A percentile compares a stretch with the other conserved stretches of the same genome.
Conservation (phyloP, 495 filamentous ascomycete genomes). For the Alectoria sarmentosa region DNA sequence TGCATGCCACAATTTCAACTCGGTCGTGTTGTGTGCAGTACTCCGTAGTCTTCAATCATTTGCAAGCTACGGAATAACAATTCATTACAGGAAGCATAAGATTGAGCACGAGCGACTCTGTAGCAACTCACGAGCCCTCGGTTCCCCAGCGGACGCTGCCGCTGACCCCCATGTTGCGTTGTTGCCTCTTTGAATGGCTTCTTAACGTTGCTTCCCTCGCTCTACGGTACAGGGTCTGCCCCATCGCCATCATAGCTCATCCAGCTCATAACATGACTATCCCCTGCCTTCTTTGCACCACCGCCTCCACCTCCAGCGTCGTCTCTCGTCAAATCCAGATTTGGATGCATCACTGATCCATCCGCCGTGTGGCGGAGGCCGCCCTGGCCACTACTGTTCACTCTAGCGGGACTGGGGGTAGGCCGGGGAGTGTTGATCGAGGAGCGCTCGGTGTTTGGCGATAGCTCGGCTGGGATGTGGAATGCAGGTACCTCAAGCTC, state of each 20-base stretch:
- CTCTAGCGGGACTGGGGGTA: neutral
- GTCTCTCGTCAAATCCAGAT: slow-evolving; percentile 5
- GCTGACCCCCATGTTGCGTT: neutral
- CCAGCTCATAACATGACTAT: slow-evolving; percentile 20
- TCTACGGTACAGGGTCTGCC: slow-evolving; percentile 5
- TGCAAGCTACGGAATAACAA: neutral
- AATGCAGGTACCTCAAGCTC: slow-evolving; percentile 3
- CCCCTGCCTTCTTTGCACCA: neutral
- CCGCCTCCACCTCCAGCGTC: slow-evolving; percentile 4
- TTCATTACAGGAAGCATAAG: neutral
- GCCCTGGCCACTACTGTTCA: slow-evolving; percentile 5
- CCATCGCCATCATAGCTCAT: slow-evolving; percentile 16
- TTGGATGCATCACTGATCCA: slow-evolving; percentile 7
- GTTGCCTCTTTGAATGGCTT: neutral
- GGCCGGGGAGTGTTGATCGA: slow-evolving; percentile 5
- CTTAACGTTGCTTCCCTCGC: neutral
- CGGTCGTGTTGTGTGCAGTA: neutral
- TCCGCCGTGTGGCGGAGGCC: neutral
- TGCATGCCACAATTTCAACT: neutral
- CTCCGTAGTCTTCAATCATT: neutral
- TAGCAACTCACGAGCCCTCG: neutral
- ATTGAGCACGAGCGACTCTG: neutral
- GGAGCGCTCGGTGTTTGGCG: slow-evolving; percentile 6
- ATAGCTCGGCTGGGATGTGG: neutral
- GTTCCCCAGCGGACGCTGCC: neutral